These are phyloP conservation scores for Cryptococcus depauperatus DNA, from an alignment of 1,284 basidiomycete species.

Conservation along the genomic window DNA sequence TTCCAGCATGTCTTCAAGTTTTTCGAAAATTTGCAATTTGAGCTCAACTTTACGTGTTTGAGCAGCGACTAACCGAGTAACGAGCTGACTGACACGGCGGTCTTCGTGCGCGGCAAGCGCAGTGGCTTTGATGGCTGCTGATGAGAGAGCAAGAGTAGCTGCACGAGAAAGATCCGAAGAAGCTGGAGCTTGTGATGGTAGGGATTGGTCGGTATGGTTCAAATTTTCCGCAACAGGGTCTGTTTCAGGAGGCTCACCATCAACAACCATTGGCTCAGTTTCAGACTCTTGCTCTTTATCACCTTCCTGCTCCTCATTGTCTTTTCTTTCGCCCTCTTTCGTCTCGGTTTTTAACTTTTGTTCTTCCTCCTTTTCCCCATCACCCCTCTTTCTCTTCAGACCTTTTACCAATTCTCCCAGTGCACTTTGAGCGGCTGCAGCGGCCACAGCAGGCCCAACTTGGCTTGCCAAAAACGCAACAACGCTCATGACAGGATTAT, in stretches of 20 bases:
- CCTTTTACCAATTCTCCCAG: conserved; percentile 57
- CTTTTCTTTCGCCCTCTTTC: conserved; percentile 29
- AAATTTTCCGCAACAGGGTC: too few species aligned
- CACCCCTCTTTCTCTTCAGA: conserved; percentile 56
- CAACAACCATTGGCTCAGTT: conserved; percentile 12
- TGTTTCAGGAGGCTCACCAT: conserved; percentile 15
- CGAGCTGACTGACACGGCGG: conserved; percentile 65
- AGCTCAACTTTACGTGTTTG: conserved; percentile 89
- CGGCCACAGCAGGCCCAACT: conserved; percentile 81
- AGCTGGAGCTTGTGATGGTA: conserved; percentile 57
- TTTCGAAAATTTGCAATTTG: conserved; percentile 86
- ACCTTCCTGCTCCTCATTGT: conserved; percentile 15
- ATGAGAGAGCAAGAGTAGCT: conserved; percentile 73
- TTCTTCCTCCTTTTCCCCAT: conserved; percentile 21
- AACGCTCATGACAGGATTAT: conserved; percentile 98
- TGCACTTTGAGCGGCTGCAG: conserved; percentile 86
- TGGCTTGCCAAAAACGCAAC: conserved; percentile 93
- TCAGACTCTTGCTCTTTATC: conserved; percentile 14
- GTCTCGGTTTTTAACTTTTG: conserved; percentile 19
- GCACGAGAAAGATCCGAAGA: conserved; percentile 64
- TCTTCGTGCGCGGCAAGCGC: conserved; percentile 80
- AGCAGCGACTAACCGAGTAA: conserved; percentile 78
- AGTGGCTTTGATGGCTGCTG: conserved; percentile 79
- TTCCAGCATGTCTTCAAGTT: conserved; percentile 79
- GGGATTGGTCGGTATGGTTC: conserved; percentile 59